Base-by-base conservation (phyloP, 306 rosid species). In the Castanea crenata region DNA sequence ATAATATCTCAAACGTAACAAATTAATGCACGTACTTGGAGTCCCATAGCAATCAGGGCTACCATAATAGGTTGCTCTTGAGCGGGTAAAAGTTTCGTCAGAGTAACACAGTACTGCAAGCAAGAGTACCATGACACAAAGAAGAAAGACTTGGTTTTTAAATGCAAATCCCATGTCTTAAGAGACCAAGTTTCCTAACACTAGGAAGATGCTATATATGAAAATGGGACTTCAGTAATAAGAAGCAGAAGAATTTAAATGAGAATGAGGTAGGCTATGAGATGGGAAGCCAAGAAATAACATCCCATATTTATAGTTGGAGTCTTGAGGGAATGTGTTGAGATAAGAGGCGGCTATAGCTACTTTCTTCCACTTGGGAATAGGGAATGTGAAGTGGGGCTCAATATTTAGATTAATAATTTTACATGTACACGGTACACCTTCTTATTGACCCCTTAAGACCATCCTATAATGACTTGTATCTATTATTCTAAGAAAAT, bases 1-100 rank as follows among this genome's bases (percentile, higher is more conserved):
- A 49, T 49, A 49, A 49, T 49, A 49, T 11, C 16, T 49, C 8
- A 41, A 8, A 41, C 3, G 2, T 41, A 41, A 41, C 46, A 12
- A 49, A 49, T 13, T 10, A 10, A 12, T 11, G 54, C 54, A 77
- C 88, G 20, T 94, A 92, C 97, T 82, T 82, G 94, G 91, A 70
- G 70, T 86, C 32, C 97, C 97, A 63, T 92, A 87, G 84, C 93
- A 86, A 80, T 94, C 97, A 20, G 94, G 97, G 83, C 97, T 92
- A 54, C 98, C 97, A 63, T 92, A 92, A 82, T 84, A 94, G 34
- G 98, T 89, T 74, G 97, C 92, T 84, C 98, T 87, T 31, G 98
- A 94, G 76, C 20, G 15, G 0, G 85, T 77, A 55, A 84, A 92
- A 32, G 84, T 61, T 82, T 79, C 88, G 65, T 89, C 85, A 74